These are phyloP conservation scores for Mucor plumbeus DNA, from an alignment of 371 early-diverging fungal genomes.

Conservation along the genomic window DNA sequence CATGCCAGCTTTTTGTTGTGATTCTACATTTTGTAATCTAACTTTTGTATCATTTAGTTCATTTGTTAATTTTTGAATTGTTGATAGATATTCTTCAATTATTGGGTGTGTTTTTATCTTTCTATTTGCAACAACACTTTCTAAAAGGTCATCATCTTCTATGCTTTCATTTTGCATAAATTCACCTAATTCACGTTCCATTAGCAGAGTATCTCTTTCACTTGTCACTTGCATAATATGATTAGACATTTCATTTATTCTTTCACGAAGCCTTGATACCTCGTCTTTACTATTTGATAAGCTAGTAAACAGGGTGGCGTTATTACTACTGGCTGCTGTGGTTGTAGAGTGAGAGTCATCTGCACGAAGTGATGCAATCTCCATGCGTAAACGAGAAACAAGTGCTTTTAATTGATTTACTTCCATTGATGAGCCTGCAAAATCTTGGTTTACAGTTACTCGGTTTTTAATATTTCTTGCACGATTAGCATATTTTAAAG, in stretches of 20 bases:
- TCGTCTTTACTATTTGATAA: neutral
- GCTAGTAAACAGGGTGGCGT: neutral
- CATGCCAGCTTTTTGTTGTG: conserved; percentile 3
- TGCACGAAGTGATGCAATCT: conserved; percentile 55
- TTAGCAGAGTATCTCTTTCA: conserved; percentile 64
- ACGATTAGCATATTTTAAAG: conserved; percentile 89
- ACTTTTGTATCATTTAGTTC: conserved; percentile 54
- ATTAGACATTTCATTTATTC: conserved; percentile 11
- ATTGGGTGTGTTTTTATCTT: conserved; percentile 51
- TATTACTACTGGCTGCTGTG: conserved; percentile 27
- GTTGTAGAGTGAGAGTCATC: conserved; percentile 24
- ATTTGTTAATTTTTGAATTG: conserved; percentile 55
- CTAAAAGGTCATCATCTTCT: conserved; percentile 21
- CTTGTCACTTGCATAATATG: conserved; percentile 57
- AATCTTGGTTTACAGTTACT: conserved; percentile 77
- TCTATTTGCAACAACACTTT: conserved; percentile 6
- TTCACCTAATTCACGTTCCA: conserved; percentile 57
- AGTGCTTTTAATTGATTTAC: conserved; percentile 70
- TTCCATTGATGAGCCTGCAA: conserved; percentile 56
- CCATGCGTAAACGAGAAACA: conserved; percentile 63
- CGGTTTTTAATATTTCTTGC: conserved; percentile 87
- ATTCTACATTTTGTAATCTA: conserved; percentile 35
- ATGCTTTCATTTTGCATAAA: conserved; percentile 31
- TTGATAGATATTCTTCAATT: conserved; percentile 57
- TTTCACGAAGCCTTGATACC: conserved; percentile 28